phyloP scores from a whole-genome alignment of 1,284 basidiomycete genomes.

The Trichosporon ovoides region DNA sequence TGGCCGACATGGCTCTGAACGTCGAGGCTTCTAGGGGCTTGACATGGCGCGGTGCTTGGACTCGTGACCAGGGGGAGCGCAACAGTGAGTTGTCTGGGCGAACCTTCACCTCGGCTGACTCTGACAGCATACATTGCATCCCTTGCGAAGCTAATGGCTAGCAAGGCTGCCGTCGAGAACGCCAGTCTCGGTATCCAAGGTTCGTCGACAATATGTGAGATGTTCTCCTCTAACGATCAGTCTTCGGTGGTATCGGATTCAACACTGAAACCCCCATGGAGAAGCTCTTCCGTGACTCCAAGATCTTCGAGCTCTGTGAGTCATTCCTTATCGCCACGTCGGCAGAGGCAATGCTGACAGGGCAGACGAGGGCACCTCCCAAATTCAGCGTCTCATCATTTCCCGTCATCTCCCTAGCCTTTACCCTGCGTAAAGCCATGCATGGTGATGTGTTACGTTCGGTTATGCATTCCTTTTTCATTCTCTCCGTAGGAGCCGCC shows the following conservation, averaged over 20 bases:
- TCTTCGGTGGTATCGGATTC: conserved; percentile 53
- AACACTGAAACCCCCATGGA: conserved; percentile 56
- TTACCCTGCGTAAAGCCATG: conserved; percentile 38
- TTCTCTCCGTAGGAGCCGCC: no score
- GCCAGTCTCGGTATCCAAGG: conserved; percentile 53
- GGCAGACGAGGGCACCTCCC: conserved; percentile 47
- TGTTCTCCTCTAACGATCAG: conserved; percentile 15
- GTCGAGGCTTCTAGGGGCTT: conserved; percentile 52
- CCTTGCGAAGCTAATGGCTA: conserved; percentile 54
- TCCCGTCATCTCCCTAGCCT: conserved; percentile 42
- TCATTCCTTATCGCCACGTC: neutral
- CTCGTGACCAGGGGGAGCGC: conserved; percentile 52
- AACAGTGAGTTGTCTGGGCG: conserved; percentile 46
- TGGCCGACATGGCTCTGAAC: conserved; percentile 57
- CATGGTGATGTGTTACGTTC: neutral
- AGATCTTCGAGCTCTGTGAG: conserved; percentile 52
- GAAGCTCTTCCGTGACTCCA: conserved; percentile 53
- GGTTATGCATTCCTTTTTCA: neutral
- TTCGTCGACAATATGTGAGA: conserved; percentile 6
- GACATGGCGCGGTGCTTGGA: conserved; percentile 53
- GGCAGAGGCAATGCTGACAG: neutral
- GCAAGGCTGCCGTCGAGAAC: conserved; percentile 50
- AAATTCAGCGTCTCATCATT: conserved; percentile 50
- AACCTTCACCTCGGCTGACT: neutral
- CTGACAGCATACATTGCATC: conserved; percentile 52